Base-by-base conservation (phyloP, 768 basidiomycete genomes). In the Mycena metata region DNA sequence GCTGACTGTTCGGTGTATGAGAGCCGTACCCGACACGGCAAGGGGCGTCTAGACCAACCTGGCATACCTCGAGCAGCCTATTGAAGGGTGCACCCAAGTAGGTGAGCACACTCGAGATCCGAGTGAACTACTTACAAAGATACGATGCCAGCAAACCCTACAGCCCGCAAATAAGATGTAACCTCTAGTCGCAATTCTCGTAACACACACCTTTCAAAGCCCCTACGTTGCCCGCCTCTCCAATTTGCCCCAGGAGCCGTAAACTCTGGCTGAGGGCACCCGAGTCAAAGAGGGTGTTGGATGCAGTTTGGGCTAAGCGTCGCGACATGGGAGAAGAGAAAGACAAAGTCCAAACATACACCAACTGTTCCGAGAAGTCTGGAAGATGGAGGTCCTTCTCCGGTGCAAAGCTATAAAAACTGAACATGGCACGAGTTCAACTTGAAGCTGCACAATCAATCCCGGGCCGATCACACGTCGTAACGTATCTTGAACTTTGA, bases 1-100 rank as follows among this genome's bases (percentile, higher is more conserved):
- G 72, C 69, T 15, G 57, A 65, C 72, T 72, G 24, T 8, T 30
- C 30, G 3, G 30, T 30, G 30, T 6, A 30, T 30, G 30, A 30
- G 30, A 30, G n/a, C n/a, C n/a, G n/a, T n/a, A 30, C 3, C 30
- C 30, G 30, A 30, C 30, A 6, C 30, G 30, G 6, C 30, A 30
- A 3, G 30, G 30, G 3, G 30, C 30, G 30, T 6, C 45, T 56
- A 30, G 64, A 13, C 56, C 58, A 46, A 68, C 70, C 67, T 71
- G 66, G 60, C 66, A 68, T 61, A 64, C 68, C 13, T 71, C 52
- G 47, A 71, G 63, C 24, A 68, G 47, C 36, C 69, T 70, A 21
- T n/a, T 23, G 21, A 39, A 23, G 24, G 64, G 65, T 35, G 33
- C 60, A 60, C 43, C 21, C 30, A 30, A 30, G 30, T 30, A 30